Percentiles rank a stretch among this genome's conserved stretches.
Conservation (phyloP, 257 asterid genomes). For the Fraxinus cuspidata region DNA sequence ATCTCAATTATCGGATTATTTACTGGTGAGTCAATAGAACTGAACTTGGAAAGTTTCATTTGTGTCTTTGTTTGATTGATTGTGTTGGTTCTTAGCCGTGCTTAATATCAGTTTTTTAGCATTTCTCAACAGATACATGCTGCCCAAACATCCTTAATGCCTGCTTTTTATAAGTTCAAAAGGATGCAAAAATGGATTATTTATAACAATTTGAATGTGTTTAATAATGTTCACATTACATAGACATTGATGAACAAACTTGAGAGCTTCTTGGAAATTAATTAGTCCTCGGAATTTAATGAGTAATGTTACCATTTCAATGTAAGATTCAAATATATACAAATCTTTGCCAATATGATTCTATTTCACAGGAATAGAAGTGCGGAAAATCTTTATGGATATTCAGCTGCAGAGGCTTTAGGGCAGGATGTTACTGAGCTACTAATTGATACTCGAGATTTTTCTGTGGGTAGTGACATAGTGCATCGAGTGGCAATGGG, state of each 20-base stretch:
- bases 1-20: constrained; percentile 55
- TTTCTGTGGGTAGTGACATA: constrained; percentile 47
- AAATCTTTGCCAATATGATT: not conserved
- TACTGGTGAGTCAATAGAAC: constrained; percentile 68
- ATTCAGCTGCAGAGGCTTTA: constrained; percentile 68
- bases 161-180: not conserved
- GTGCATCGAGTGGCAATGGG: constrained; percentile 55
- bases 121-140: too few species aligned
- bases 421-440: constrained; percentile 62
- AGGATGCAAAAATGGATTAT: not conserved
- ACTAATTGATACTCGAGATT: constrained; percentile 48
- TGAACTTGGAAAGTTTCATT: constrained; percentile 12
- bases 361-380: constrained; percentile 64
- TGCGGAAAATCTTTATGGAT: constrained; percentile 78
- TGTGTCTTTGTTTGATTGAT: not conserved
- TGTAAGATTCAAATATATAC: not conserved
- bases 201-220: not conserved
- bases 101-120: not conserved
- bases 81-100: constrained; percentile 11
- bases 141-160: not conserved
- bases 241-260: not conserved
- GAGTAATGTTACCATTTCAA: not conserved
- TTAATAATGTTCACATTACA: not conserved
- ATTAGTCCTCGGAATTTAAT: not conserved
- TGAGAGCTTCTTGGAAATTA: not conserved